Percentiles rank a stretch among this genome's conserved stretches.
Conservation (phyloP, 78 protist species). For the Dictyostelium brefeldianum region DNA sequence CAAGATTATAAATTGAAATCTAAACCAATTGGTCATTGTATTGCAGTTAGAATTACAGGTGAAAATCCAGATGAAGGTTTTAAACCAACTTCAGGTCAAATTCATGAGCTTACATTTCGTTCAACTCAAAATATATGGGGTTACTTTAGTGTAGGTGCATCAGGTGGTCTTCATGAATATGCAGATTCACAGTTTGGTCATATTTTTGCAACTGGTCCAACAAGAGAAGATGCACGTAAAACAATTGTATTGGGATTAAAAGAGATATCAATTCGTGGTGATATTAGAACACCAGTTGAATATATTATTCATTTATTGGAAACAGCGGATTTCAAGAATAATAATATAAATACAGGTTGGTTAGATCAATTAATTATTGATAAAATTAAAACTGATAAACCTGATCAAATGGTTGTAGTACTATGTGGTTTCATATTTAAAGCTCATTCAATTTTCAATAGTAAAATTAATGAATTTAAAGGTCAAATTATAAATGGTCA, state of each 20-base stretch:
- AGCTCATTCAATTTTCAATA: slow-evolving; percentile 15
- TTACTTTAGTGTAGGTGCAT: slow-evolving; percentile 93
- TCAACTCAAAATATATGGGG: slow-evolving; percentile 96
- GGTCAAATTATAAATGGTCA: slow-evolving; percentile 80
- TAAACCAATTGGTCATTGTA: slow-evolving; percentile 90
- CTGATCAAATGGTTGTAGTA: slow-evolving; percentile 80
- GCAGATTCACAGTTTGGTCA: slow-evolving; percentile 96
- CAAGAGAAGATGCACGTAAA: slow-evolving; percentile 92
- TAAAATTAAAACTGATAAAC: slow-evolving; percentile 43
- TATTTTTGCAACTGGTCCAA: slow-evolving; percentile 93
- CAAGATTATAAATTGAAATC: slow-evolving; percentile 9
- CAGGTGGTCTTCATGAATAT: slow-evolving; percentile 82
- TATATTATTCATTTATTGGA: slow-evolving; percentile 93
- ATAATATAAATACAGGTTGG: slow-evolving; percentile 93
- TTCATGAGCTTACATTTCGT: slow-evolving; percentile 94
- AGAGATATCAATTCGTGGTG: slow-evolving; percentile 96
- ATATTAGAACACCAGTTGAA: slow-evolving; percentile 94
- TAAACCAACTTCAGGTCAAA: slow-evolving; percentile 94
- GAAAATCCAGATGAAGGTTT: slow-evolving; percentile 98
- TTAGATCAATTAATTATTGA: slow-evolving; percentile 88
- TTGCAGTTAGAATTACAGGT: slow-evolving; percentile 98
- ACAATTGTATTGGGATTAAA: slow-evolving; percentile 92
- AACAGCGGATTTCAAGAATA: slow-evolving; percentile 80
- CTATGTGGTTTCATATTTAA: slow-evolving; percentile 87
- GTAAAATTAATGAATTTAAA: slow-evolving; percentile 16